phyloP scores from a whole-genome alignment of 2,329 filamentous ascomycete species.

The Alternaria sp. region DNA sequence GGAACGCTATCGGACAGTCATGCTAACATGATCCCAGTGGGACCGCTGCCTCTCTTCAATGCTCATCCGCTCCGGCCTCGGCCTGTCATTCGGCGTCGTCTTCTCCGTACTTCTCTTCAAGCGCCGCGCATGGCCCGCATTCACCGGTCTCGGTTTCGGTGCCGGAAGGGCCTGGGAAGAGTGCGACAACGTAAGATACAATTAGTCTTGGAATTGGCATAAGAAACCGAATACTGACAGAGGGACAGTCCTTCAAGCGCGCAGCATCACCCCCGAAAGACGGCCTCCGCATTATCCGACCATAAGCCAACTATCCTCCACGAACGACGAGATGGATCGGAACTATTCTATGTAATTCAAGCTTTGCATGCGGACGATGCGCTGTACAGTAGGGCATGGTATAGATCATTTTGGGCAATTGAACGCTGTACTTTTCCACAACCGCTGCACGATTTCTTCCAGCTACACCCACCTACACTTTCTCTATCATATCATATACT shows the following conservation, averaged over 20 bases:
- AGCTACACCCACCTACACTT: not conserved
- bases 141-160: slow-evolving; percentile 91
- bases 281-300: slow-evolving; percentile 56
- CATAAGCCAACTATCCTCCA: slow-evolving; percentile 33
- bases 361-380: slow-evolving; percentile 27
- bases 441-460: not conserved
- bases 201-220: slow-evolving; percentile 26
- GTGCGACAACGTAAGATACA: slow-evolving; percentile 73
- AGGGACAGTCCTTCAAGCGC: slow-evolving; percentile 58
- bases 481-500: not conserved
- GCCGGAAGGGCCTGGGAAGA: slow-evolving; percentile 97
- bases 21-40: slow-evolving; percentile 69
- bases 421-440: slow-evolving; percentile 31
- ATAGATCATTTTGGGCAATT: slow-evolving; percentile 39
- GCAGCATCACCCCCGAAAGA: slow-evolving; percentile 56
- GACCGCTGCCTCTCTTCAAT: slow-evolving; percentile 97
- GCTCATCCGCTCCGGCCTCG: slow-evolving; percentile 94
- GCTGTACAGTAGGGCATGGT: slow-evolving; percentile 47
- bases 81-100: slow-evolving; percentile 95
- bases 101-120: slow-evolving; percentile 99
- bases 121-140: slow-evolving; percentile 97
- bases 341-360: slow-evolving; percentile 22
- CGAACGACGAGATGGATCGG: slow-evolving; percentile 4
- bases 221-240: slow-evolving; percentile 9
- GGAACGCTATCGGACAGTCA: not conserved